Evolutionary conservation across 495 filamentous ascomycete genomes (phyloP).

Genomic region (Penicillium ochrochloron): DNA sequence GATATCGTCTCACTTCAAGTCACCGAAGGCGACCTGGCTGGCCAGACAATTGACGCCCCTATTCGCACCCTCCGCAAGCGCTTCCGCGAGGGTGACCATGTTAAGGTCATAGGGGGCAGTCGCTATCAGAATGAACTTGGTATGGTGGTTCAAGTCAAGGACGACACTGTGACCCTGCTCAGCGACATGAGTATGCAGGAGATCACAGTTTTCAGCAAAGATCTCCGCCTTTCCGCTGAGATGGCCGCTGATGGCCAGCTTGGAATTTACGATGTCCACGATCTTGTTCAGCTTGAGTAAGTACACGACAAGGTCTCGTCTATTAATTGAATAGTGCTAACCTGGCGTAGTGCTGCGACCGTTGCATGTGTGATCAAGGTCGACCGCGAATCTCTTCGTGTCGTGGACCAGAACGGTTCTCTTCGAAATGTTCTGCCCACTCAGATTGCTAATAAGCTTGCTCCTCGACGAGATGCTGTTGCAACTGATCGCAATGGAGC

Average conservation of each 20-base stretch:
- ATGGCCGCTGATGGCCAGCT: conserved; percentile 78
- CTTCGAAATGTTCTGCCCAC: conserved; percentile 82
- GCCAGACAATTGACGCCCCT: conserved; percentile 89
- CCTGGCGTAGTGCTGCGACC: conserved; percentile 65
- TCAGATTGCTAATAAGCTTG: conserved; percentile 85
- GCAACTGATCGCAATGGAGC: conserved; percentile 93
- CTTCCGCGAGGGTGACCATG: conserved; percentile 93
- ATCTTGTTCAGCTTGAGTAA: conserved; percentile 92
- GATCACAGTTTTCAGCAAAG: conserved; percentile 97
- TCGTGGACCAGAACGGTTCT: conserved; percentile 89
- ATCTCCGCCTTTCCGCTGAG: conserved; percentile 89
- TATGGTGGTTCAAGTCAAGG: conserved; percentile 91
- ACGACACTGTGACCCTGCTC: conserved; percentile 88
- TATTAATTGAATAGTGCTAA: conserved; percentile 36
- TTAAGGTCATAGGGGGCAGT: conserved; percentile 97
- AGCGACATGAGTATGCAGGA: conserved; percentile 90
- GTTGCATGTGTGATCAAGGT: conserved; percentile 94
- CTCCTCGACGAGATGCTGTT: conserved; percentile 76
- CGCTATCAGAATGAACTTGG: conserved; percentile 92
- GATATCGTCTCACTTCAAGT: conserved; percentile 92
- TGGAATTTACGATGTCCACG: conserved; percentile 86
- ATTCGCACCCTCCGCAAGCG: conserved; percentile 91
- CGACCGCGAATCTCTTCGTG: conserved; percentile 86
- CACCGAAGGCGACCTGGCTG: conserved; percentile 78
- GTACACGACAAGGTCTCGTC: conserved; percentile 23